phyloP scores from a whole-genome alignment of 2,329 filamentous ascomycete species.

The Thelonectria blattea region DNA sequence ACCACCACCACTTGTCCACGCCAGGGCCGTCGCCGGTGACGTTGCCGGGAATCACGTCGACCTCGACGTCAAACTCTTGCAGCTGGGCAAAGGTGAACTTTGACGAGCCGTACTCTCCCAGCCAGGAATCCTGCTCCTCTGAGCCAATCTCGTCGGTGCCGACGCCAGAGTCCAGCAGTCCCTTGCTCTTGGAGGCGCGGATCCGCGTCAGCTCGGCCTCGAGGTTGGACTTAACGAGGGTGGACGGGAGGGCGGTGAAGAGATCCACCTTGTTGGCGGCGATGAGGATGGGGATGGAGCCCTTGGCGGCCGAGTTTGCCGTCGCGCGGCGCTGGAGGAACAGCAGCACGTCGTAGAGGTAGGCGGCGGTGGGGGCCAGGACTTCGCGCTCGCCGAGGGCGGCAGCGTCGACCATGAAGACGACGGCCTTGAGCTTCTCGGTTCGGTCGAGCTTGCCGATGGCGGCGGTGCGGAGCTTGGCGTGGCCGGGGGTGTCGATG shows the following conservation, averaged over 20 bases:
- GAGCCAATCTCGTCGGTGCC: conserved; percentile 64
- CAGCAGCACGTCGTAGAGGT: conserved; percentile 89
- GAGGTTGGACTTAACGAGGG: conserved; percentile 74
- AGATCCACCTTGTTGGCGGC: conserved; percentile 96
- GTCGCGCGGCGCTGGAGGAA: conserved; percentile 76
- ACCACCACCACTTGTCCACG: conserved; percentile 86
- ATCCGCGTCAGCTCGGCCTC: conserved; percentile 84
- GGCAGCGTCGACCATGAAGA: conserved; percentile 90
- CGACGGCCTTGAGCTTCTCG: conserved; percentile 69
- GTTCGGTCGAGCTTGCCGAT: conserved; percentile 55
- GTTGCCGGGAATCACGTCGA: conserved; percentile 80
- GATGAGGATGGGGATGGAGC: conserved; percentile 73
- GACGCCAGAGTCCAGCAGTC: conserved; percentile 81
- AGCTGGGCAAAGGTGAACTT: conserved; percentile 83
- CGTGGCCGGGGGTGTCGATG: conserved; percentile 92
- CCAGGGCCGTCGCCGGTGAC: conserved; percentile 70
- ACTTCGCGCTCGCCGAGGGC: conserved; percentile 64
- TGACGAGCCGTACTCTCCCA: conserved; percentile 80
- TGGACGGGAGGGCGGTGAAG: conserved; percentile 86
- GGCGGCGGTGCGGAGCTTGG: conserved; percentile 82
- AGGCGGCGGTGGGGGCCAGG: conserved; percentile 77
- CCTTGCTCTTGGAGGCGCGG: conserved; percentile 77
- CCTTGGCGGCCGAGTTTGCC: conserved; percentile 42
- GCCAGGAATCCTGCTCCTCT: conserved; percentile 81
- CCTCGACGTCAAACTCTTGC: conserved; percentile 79